Base-by-base conservation (phyloP, 108 stramenopile genomes). In the Pseudonitzschia multiseries region DNA sequence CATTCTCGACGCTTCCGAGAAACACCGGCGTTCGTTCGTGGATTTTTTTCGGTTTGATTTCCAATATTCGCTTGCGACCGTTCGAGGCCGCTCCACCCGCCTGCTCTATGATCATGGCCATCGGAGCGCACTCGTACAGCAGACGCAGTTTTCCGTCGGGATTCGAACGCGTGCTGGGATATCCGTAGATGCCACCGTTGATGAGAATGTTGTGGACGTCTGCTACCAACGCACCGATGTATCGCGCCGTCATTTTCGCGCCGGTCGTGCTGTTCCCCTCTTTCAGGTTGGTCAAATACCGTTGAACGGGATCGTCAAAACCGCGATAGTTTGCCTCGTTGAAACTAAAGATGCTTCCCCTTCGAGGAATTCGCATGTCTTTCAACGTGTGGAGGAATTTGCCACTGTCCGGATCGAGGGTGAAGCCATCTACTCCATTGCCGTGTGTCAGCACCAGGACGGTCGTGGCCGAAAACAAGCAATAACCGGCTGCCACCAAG, bases 131-230 rank as follows among this genome's bases (percentile, higher is more conserved):
- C 73, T 96, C 95, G 72, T 96, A 94, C 66, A 94, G 68, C 5
- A 96, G 85, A 1, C 96, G 83, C 22, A 97, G 72, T 79, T 97
- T 97, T 33, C 97, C 96, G 44, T 93, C 78, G 20, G 87, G 89
- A 72, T 94, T 93, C 24, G 80, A 75, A 10, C 75, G 77, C 44
- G 97, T 97, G 51, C 89, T 83, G 41, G 99, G 99, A 84, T 99
- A 99, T 29, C 97, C 96, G 67, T 98, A 99, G 66, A 99, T 92
- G 14, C 98, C 99, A 9, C 98, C 98, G 78, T 99, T 98, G 72
- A 99, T 88, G 40, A 99, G 80, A n/a, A 99, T 91, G 67, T 98
- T 97, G 89, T 99, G 99, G 2, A 98, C 95, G 78, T 99, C 99
- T 0, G 97, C 96, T 21, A 99, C 99, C 74, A 99, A 85, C 31